Percentiles rank a stretch among this genome's conserved stretches.
Evolutionary conservation across 2,329 filamentous ascomycete species (phyloP).

Genomic region (Aspergillus fischeri): DNA sequence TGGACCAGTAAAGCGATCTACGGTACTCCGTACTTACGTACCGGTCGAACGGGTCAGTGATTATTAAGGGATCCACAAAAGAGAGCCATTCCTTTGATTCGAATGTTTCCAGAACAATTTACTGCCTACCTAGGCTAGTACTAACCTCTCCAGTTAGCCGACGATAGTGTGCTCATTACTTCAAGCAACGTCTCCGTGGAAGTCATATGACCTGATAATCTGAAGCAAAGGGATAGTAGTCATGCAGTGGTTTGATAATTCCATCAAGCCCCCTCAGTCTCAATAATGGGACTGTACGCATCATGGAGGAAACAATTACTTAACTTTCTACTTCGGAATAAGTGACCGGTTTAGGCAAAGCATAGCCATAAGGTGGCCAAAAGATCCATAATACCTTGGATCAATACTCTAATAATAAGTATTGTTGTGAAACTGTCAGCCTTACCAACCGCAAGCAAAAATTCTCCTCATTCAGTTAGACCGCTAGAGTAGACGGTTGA

Average conservation of each 20-base stretch:
- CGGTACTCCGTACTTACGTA: neutral
- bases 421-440: no score
- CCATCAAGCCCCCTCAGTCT: no score
- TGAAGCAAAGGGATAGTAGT: neutral
- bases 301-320: no score
- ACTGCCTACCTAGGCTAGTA: neutral
- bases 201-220: neutral
- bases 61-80: constrained; percentile 3
- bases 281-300: no score
- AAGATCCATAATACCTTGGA: no score
- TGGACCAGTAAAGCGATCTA: neutral
- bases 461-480: no score
- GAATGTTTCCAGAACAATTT: constrained; percentile 15
- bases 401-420: no score
- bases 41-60: neutral
- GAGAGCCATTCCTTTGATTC: neutral
- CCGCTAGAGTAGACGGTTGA: no score
- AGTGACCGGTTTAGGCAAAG: no score
- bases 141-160: neutral
- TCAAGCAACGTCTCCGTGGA: neutral
- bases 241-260: neutral
- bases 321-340: no score
- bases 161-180: neutral
- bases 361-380: no score
- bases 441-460: no score